Percentiles rank a stretch among this genome's conserved stretches.
phyloP scores from a whole-genome alignment of 2,329 filamentous ascomycete genomes.

The Colletotrichum sp. region DNA sequence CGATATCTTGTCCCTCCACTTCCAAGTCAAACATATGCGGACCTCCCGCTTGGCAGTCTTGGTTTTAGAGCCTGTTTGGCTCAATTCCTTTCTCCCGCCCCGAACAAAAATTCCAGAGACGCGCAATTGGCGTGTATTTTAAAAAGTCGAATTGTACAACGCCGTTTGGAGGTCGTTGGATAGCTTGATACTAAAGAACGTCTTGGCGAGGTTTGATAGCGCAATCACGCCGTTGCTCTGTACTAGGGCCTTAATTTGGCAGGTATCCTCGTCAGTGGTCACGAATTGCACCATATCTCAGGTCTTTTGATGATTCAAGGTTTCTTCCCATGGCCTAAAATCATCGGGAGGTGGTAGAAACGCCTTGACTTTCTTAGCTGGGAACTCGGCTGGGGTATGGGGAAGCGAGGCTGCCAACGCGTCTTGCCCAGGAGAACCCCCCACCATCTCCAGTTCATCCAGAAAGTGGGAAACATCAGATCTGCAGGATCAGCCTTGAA shows the following conservation, averaged over 20 bases:
- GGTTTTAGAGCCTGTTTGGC: background rate
- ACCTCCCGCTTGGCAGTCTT: constrained; percentile 3
- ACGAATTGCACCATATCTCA: background rate
- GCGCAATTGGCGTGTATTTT: background rate
- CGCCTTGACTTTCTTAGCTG: background rate
- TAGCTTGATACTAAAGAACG: background rate
- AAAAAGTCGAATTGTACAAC: background rate
- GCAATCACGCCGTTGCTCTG: background rate
- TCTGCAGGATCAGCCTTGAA: background rate
- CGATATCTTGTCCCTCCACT: constrained; percentile 10
- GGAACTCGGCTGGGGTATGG: background rate
- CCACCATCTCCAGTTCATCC: background rate
- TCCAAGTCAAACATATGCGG: constrained; percentile 2
- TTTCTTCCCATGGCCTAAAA: background rate
- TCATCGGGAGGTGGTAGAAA: background rate
- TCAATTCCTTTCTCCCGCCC: background rate
- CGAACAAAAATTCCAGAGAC: background rate
- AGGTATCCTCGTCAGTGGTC: background rate
- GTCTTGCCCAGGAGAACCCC: background rate
- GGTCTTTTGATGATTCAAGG: background rate
- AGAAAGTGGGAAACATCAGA: background rate
- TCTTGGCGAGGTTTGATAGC: background rate
- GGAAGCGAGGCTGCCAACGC: background rate
- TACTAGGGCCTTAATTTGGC: background rate
- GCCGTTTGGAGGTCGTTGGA: background rate